Conservation (phyloP, 345 rosid species). For the Tarenaya hassleriana region DNA sequence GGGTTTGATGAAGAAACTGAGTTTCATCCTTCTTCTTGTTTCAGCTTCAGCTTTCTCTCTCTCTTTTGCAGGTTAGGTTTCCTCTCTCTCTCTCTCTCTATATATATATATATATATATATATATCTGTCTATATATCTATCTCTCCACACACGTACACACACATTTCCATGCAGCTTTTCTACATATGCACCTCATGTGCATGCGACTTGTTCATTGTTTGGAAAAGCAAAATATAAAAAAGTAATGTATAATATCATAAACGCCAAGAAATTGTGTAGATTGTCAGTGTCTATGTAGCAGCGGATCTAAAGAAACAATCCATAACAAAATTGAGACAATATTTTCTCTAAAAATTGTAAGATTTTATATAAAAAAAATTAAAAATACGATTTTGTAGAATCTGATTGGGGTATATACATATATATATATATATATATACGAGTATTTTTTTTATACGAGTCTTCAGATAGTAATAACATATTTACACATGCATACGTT, state of each 20-base stretch:
- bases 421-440: too few relatives aligned
- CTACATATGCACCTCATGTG: constrained; percentile 26
- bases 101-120: not conserved
- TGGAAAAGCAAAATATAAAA: constrained; percentile 3
- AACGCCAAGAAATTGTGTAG: constrained; percentile 15
- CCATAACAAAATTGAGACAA: too few relatives aligned
- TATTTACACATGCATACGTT: too few relatives aligned
- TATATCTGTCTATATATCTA: constrained; percentile 1
- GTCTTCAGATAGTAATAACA: too few relatives aligned
- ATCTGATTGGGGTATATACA: too few relatives aligned
- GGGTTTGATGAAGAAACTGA: constrained; percentile 34
- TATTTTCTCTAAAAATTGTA: too few relatives aligned
- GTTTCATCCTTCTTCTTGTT: constrained; percentile 46
- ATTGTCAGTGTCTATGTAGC: too few relatives aligned
- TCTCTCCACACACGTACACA: too few relatives aligned
- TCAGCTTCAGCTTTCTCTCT: constrained; percentile 38
- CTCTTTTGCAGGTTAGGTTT: constrained; percentile 43
- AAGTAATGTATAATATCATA: not conserved
- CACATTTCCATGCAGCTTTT: constrained; percentile 24
- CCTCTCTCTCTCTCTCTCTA: not conserved
- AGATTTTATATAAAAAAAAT: too few relatives aligned
- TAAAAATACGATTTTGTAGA: too few relatives aligned
- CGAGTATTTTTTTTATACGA: too few relatives aligned
- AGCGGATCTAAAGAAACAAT: too few relatives aligned
- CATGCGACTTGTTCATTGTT: constrained; percentile 18